These are phyloP conservation scores for Glarea lozoyensis DNA, from an alignment of 495 filamentous ascomycete species.

Conservation along the genomic window DNA sequence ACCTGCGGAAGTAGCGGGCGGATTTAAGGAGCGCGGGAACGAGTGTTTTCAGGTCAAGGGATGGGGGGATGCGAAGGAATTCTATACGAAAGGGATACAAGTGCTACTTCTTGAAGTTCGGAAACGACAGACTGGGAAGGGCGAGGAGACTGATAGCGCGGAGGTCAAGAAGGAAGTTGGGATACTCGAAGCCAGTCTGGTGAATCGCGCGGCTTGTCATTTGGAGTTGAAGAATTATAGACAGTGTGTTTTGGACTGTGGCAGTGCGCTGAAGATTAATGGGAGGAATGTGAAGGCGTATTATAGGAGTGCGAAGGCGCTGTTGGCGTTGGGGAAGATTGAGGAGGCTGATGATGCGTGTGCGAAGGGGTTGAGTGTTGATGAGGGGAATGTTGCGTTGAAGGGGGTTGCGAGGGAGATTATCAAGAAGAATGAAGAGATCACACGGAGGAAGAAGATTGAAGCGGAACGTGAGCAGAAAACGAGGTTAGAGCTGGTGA, in stretches of 20 bases:
- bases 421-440: constrained; percentile 32
- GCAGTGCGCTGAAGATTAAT: constrained; percentile 69
- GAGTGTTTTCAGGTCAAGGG: constrained; percentile 65
- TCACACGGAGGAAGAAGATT: constrained; percentile 30
- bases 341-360: constrained; percentile 70
- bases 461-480: constrained; percentile 42
- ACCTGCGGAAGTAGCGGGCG: constrained; percentile 63
- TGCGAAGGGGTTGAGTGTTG: constrained; percentile 58
- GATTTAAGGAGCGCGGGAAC: constrained; percentile 85
- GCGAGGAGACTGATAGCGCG: constrained; percentile 30
- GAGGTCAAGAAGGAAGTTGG: constrained; percentile 46
- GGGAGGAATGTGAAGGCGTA: constrained; percentile 74
- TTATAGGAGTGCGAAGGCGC: constrained; percentile 71
- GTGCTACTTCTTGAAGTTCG: constrained; percentile 53
- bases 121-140: constrained; percentile 22
- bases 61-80: constrained; percentile 82
- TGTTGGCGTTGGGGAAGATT: constrained; percentile 64
- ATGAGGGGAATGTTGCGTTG: constrained; percentile 50
- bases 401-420: constrained; percentile 44
- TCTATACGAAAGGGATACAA: constrained; percentile 74
- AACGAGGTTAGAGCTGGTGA: constrained; percentile 41
- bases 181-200: constrained; percentile 65
- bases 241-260: constrained; percentile 72
- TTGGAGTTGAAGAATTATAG: constrained; percentile 68
- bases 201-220: constrained; percentile 83